Base-by-base conservation (phyloP, 805 yeast species). In the Kregervanrija fluxuum region DNA sequence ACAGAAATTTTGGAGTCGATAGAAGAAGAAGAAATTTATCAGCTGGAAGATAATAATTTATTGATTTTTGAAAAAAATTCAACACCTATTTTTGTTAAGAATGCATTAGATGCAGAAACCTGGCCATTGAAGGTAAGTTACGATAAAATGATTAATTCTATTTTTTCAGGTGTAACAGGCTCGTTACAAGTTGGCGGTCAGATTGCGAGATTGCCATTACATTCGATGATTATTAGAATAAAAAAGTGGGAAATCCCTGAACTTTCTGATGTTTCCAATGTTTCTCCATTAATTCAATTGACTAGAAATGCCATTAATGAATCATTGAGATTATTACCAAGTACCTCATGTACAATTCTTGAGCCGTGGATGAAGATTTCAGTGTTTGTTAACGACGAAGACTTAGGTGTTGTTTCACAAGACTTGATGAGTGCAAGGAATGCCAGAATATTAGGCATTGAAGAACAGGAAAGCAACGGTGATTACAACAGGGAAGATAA, bases 311-410 rank as follows among this genome's bases (percentile, higher is more conserved):
- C 79, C 0, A 63, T 75, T 3, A 47, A 60, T 9, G 64, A 68
- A 12, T 69, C 72, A 0, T 47, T 80, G 6, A 51, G 50, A 5
- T 45, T 51, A 6, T 35, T 64, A 5, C 45, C 52, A 2, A 62
- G 59, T 3, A 46, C 43, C 0, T 52, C 61, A 2, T 78, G 75
- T 57, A 73, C 81, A 1, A 61, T 90, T 1, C 68, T 91, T 61
- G 98, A 93, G 63, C 99, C 99, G 0, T 71, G 85, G 30, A 91
- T 93, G 97, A 70, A 74, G 33, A 81, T 89, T 4, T 70, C 70
- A 8, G 79, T 93, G 1, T 75, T 71, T 42, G 82, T 82, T 2
- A 73, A 73, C 43, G 83, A 88, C 30, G 82, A 76, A 45, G 85
- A 83, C 46, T 64, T 91, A 52, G 98, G 98, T 15, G 72, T 71